A percentile compares a stretch with the other conserved stretches of the same genome.
Conservation (phyloP, 2,329 filamentous ascomycete genomes). For the Endocalyx cinctus region DNA sequence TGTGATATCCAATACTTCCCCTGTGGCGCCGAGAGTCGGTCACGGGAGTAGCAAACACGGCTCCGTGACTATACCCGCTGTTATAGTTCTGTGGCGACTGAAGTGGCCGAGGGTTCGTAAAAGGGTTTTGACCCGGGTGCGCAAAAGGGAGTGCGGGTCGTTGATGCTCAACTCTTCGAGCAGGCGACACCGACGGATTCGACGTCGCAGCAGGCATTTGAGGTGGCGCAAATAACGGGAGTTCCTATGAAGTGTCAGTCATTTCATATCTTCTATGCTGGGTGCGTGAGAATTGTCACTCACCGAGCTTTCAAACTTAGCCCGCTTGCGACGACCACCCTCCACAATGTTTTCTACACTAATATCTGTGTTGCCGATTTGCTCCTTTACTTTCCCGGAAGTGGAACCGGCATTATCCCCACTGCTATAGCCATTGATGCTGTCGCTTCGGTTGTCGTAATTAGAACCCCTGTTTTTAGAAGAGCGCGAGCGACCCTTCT, state of each 20-base stretch:
- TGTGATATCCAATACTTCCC: conserved; percentile 54
- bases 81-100: conserved; percentile 79
- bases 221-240: conserved; percentile 89
- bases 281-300: no score
- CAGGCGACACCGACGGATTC: conserved; percentile 93
- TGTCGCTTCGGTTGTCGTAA: conserved; percentile 61
- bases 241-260: conserved; percentile 75
- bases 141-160: conserved; percentile 71
- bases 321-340: conserved; percentile 88
- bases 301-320: conserved; percentile 96
- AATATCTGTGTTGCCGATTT: conserved; percentile 91
- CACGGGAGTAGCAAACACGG: conserved; percentile 58
- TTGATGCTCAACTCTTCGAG: conserved; percentile 71
- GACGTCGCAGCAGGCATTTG: conserved; percentile 93
- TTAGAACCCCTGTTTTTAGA: conserved; percentile 61
- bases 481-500: conserved; percentile 66
- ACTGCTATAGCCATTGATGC: conserved; percentile 74
- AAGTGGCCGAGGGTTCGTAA: conserved; percentile 70
- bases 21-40: conserved; percentile 62
- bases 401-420: conserved; percentile 77
- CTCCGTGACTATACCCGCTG: conserved; percentile 49
- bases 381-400: conserved; percentile 75
- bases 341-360: conserved; percentile 98
- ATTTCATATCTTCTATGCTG: no score
- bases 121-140: conserved; percentile 72